Conservation (phyloP, 495 filamentous ascomycete species). For the Neohortaea acidophila region DNA sequence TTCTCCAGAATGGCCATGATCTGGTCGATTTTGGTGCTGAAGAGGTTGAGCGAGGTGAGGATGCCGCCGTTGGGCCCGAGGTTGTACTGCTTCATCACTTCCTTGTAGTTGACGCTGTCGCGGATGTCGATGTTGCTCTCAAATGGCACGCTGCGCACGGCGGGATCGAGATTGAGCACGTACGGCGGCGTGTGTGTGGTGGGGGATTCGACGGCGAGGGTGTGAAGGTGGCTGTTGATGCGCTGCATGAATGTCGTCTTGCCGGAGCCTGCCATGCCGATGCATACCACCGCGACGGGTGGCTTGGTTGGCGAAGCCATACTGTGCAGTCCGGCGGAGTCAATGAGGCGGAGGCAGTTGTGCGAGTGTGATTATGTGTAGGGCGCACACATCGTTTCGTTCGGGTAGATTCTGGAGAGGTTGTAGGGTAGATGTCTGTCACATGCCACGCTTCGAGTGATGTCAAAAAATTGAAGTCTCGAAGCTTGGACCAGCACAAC, state of each 20-base stretch:
- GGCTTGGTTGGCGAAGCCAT: too few relatives aligned
- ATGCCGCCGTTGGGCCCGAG: slow-evolving; percentile 97
- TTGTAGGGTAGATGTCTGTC: neutral
- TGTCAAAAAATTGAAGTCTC: neutral
- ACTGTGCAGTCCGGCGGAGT: too few relatives aligned
- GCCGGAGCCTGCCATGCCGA: slow-evolving; percentile 95
- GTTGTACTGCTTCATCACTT: slow-evolving; percentile 99
- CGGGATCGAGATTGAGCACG: slow-evolving; percentile 93
- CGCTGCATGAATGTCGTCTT: slow-evolving; percentile 99
- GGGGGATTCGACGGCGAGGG: slow-evolving; percentile 32
- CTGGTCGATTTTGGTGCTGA: slow-evolving; percentile 94
- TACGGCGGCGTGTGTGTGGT: slow-evolving; percentile 48
- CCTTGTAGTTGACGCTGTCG: slow-evolving; percentile 96
- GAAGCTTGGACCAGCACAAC: slow-evolving; percentile 6
- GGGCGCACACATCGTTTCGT: neutral
- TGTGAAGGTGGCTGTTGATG: slow-evolving; percentile 80
- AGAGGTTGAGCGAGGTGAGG: slow-evolving; percentile 85
- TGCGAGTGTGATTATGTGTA: too few relatives aligned
- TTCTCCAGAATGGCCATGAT: slow-evolving; percentile 81
- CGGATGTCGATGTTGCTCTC: slow-evolving; percentile 95
- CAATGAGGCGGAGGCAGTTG: too few relatives aligned
- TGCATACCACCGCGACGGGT: slow-evolving; percentile 72
- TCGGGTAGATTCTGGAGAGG: neutral
- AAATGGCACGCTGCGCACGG: slow-evolving; percentile 90
- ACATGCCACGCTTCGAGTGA: neutral